phyloP scores from a whole-genome alignment of 2,329 filamentous ascomycete species.

The Xylariaceae sp. region DNA sequence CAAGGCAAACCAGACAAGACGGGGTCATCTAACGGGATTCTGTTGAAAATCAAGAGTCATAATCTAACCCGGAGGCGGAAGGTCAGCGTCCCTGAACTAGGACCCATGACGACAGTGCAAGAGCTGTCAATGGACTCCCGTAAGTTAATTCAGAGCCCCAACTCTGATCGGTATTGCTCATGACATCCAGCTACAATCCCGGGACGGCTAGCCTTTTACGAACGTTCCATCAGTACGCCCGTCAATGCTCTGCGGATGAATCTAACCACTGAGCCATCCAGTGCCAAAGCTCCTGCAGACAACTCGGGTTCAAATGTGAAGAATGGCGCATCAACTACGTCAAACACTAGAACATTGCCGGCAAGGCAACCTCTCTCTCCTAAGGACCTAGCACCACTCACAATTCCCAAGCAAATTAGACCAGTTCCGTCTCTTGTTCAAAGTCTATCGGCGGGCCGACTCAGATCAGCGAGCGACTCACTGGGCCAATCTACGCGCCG shows the following conservation, averaged over 20 bases:
- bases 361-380: slow-evolving; percentile 46
- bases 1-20: slow-evolving; percentile 42
- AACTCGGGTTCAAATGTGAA: neutral
- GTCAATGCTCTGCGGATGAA: slow-evolving; percentile 47
- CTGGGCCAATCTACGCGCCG: slow-evolving; percentile 40
- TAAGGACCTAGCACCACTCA: slow-evolving; percentile 52
- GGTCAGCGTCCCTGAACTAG: slow-evolving; percentile 60
- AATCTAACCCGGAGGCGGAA: slow-evolving; percentile 57
- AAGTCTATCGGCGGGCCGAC: slow-evolving; percentile 43
- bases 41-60: slow-evolving; percentile 55
- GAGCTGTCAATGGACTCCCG: slow-evolving; percentile 67
- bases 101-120: slow-evolving; percentile 65
- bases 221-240: slow-evolving; percentile 61
- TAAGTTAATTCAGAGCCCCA: slow-evolving; percentile 40
- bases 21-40: slow-evolving; percentile 39
- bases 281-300: slow-evolving; percentile 15
- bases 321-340: neutral
- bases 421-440: slow-evolving; percentile 34
- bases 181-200: slow-evolving; percentile 59
- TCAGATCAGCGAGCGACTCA: slow-evolving; percentile 44
- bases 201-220: slow-evolving; percentile 59
- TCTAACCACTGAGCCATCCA: slow-evolving; percentile 38
- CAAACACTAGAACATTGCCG: slow-evolving; percentile 9
- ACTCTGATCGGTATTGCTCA: slow-evolving; percentile 20
- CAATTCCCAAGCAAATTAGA: slow-evolving; percentile 46